Evolutionary conservation across 108 stramenopile genomes (phyloP).

Genomic region (Aurantiochytrium sp.): DNA sequence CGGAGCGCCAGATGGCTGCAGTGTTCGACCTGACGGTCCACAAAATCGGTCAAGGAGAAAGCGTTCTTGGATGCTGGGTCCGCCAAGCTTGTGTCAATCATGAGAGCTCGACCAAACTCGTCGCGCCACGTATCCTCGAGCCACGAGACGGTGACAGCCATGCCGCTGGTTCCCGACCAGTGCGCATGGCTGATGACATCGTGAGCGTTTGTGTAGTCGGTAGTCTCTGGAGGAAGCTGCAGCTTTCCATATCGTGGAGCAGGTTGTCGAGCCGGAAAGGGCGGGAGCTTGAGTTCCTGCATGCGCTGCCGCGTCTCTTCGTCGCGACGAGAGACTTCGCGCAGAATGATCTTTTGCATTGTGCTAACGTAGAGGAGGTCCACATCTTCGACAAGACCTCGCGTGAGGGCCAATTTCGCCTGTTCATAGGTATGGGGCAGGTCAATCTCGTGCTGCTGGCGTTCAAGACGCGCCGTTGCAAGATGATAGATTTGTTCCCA

Average conservation of each 20-base stretch:
- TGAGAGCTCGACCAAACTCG: conserved; percentile 7
- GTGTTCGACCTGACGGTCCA: not conserved
- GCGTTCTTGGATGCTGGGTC: not conserved
- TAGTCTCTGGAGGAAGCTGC: conserved; percentile 25
- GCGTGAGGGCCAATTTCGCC: conserved; percentile 23
- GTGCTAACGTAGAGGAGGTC: conserved; percentile 43
- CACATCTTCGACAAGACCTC: conserved; percentile 42
- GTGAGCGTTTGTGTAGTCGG: conserved; percentile 22
- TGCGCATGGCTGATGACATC: conserved; percentile 30
- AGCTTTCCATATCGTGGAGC: conserved; percentile 43
- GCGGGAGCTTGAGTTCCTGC: conserved; percentile 30
- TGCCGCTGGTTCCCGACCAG: conserved; percentile 33
- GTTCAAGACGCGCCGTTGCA: not conserved
- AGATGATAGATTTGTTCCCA: not conserved
- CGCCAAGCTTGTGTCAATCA: not conserved
- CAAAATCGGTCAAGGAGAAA: not conserved
- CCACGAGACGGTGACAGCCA: conserved; percentile 48
- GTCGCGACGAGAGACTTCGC: conserved; percentile 20
- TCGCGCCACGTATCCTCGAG: conserved; percentile 41
- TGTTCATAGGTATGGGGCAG: not conserved
- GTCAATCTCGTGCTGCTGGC: not conserved
- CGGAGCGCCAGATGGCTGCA: not conserved
- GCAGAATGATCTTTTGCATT: conserved; percentile 47
- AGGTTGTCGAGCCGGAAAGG: conserved; percentile 11
- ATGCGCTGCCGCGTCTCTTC: not conserved